Conservation (phyloP, 1,284 basidiomycete genomes). For the Irpex rosettiformis region DNA sequence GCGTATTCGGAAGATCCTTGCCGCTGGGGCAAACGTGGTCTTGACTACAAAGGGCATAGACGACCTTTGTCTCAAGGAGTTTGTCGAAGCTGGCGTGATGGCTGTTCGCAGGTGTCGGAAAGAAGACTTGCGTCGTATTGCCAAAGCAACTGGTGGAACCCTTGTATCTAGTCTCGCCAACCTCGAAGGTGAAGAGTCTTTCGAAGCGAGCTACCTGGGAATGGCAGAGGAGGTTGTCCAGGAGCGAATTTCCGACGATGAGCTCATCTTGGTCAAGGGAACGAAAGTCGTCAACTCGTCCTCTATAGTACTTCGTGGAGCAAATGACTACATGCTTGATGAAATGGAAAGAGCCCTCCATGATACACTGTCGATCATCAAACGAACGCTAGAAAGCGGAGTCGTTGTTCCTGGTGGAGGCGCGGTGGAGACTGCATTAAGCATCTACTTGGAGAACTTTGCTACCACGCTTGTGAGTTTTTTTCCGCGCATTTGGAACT, state of each 20-base stretch:
- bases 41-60: constrained; percentile 99
- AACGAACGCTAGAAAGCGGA: constrained; percentile 96
- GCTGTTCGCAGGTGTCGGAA: constrained; percentile 97
- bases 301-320: constrained; percentile 93
- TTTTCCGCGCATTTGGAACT: not conserved
- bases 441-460: constrained; percentile 99
- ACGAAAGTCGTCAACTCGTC: constrained; percentile 95
- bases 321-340: constrained; percentile 99
- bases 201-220: constrained; percentile 89
- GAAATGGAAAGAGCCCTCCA: constrained; percentile 99
- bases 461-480: constrained; percentile 87
- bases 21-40: constrained; percentile 94
- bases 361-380: constrained; percentile 93
- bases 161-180: constrained; percentile 93
- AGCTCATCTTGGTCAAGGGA: constrained; percentile 95
- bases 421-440: constrained; percentile 94
- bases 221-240: constrained; percentile 95
- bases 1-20: constrained; percentile 94
- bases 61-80: constrained; percentile 97
- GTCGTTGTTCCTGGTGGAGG: constrained; percentile 97
- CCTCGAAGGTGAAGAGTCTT: constrained; percentile 97
- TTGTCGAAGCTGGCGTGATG: constrained; percentile 99
- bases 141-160: constrained; percentile 95
- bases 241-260: constrained; percentile 98
- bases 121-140: constrained; percentile 95